These are phyloP conservation scores for Alternaria novae-zelandiae DNA, from an alignment of 2,329 filamentous ascomycete genomes.

Conservation along the genomic window DNA sequence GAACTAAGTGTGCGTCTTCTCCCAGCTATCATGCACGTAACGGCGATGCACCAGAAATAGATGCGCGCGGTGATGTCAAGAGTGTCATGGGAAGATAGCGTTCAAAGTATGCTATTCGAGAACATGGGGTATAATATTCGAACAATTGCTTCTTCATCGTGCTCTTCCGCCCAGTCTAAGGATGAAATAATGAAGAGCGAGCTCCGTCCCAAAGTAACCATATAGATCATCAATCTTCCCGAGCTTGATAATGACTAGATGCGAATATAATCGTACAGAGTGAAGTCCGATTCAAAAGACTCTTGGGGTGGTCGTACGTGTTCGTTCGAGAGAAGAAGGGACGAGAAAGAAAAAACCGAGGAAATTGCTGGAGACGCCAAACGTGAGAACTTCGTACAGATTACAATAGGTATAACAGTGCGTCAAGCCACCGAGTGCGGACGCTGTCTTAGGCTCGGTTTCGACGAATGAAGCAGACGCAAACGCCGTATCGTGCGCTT, in stretches of 20 bases:
- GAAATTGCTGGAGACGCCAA: conserved; percentile 8
- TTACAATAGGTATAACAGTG: conserved; percentile 29
- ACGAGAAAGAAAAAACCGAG: not conserved
- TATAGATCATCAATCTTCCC: conserved; percentile 8
- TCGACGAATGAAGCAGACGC: conserved; percentile 46
- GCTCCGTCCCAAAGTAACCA: conserved; percentile 2
- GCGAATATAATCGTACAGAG: conserved; percentile 1
- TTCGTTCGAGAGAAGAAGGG: conserved; percentile 3
- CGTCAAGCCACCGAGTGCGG: conserved; percentile 39
- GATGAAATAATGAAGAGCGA: not conserved
- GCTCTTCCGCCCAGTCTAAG: not conserved
- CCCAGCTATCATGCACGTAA: not conserved
- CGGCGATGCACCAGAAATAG: not conserved
- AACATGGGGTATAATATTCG: conserved; percentile 10
- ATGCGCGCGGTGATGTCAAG: not conserved
- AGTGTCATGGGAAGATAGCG: not conserved
- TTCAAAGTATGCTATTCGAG: conserved; percentile 1
- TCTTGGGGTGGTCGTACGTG: conserved; percentile 6
- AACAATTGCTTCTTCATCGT: conserved; percentile 2
- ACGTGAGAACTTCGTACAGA: conserved; percentile 15
- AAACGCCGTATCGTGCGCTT: conserved; percentile 44
- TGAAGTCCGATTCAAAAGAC: conserved; percentile 1
- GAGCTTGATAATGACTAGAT: not conserved
- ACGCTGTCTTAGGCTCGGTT: conserved; percentile 29
- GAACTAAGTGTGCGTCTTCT: not conserved